Conservation (phyloP, 306 rosid species). For the Mimosa bimucronata region DNA sequence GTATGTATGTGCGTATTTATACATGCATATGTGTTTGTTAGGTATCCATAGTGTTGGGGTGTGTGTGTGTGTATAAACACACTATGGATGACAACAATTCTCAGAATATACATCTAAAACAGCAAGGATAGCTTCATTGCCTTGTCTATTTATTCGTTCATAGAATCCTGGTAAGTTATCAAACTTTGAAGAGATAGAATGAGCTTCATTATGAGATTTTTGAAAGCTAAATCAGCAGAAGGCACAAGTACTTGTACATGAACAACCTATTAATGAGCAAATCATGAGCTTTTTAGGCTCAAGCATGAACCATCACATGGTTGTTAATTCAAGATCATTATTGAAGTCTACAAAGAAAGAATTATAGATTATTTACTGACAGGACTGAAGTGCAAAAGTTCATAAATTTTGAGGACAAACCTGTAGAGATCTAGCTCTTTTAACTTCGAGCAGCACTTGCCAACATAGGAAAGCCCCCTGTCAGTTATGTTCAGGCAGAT, state of each 20-base stretch:
- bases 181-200: neutral
- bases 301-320: neutral
- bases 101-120: neutral
- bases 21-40: too few relatives aligned
- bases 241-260: neutral
- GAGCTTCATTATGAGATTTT: neutral
- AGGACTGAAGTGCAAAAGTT: neutral
- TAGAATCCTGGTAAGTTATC: neutral
- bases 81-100: neutral
- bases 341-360: neutral
- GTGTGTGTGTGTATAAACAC: too few relatives aligned
- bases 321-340: neutral
- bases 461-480: constrained; percentile 67
- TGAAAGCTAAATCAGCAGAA: neutral
- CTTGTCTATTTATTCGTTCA: neutral
- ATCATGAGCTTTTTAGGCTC: neutral
- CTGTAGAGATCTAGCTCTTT: constrained; percentile 87
- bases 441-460: constrained; percentile 71
- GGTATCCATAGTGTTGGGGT: too few relatives aligned
- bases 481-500: constrained; percentile 89
- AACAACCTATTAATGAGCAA: neutral
- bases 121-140: neutral
- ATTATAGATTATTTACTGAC: constrained; percentile 14
- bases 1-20: neutral
- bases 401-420: constrained; percentile 47